Percentiles rank a stretch among this genome's conserved stretches.
phyloP scores from a whole-genome alignment of 768 basidiomycete genomes.

The Lactarius indigo region DNA sequence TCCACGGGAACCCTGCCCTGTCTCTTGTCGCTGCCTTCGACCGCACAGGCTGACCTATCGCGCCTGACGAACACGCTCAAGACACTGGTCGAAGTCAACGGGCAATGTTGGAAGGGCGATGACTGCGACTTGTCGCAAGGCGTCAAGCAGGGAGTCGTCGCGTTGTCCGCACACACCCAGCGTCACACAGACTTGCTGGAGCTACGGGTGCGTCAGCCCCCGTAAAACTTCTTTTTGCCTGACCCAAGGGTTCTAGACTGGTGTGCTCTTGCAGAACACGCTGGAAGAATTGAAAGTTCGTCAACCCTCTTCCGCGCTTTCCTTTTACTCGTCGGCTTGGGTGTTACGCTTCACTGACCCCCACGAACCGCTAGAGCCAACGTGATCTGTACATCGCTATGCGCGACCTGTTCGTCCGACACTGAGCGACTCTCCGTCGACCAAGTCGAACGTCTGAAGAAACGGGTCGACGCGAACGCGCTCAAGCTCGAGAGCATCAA shows the following conservation, averaged over 20 bases:
- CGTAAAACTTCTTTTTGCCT: neutral
- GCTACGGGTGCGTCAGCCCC: conserved; percentile 50
- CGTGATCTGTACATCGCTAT: conserved; percentile 85
- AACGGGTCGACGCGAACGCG: conserved; percentile 73
- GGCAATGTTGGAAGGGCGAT: conserved; percentile 80
- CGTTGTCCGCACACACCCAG: conserved; percentile 65
- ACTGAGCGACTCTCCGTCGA: conserved; percentile 88
- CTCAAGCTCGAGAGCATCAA: conserved; percentile 75
- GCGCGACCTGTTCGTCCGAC: conserved; percentile 80
- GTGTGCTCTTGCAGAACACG: conserved; percentile 59
- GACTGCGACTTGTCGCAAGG: conserved; percentile 79
- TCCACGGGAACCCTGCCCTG: conserved; percentile 19
- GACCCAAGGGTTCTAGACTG: conserved; percentile 44
- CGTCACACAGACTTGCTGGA: conserved; percentile 73
- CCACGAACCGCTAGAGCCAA: conserved; percentile 48
- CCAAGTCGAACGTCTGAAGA: conserved; percentile 82
- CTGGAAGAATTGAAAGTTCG: conserved; percentile 74
- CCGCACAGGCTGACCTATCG: conserved; percentile 71
- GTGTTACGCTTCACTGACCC: neutral
- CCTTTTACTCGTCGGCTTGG: neutral
- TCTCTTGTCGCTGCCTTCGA: conserved; percentile 19
- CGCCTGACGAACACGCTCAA: conserved; percentile 80
- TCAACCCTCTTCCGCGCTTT: neutral
- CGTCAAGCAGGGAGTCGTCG: conserved; percentile 64
- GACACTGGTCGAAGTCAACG: conserved; percentile 73